Conservation (phyloP, 352 stramenopile genomes). For the Phytopythium aichiense region DNA sequence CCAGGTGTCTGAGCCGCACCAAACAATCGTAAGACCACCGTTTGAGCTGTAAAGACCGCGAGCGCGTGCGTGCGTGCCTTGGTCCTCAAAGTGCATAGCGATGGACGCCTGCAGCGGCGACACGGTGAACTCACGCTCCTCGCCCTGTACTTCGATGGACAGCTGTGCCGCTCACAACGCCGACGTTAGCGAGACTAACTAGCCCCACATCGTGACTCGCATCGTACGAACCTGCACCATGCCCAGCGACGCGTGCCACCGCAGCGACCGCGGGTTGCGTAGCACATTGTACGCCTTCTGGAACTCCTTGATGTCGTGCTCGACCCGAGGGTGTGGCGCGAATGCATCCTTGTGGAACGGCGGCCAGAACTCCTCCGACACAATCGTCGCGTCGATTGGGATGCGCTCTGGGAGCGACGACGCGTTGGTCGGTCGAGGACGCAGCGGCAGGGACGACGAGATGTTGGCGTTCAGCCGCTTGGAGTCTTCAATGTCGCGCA, state of each 20-base stretch:
- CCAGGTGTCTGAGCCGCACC: constrained; percentile 37
- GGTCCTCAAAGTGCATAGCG: constrained; percentile 94
- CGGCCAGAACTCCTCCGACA: constrained; percentile 98
- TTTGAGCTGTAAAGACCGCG: not conserved
- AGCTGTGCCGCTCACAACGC: constrained; percentile 6
- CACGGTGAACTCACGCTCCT: constrained; percentile 84
- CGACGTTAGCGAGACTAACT: constrained; percentile 12
- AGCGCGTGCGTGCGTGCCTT: constrained; percentile 30
- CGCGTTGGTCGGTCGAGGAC: not conserved
- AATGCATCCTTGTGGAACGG: constrained; percentile 92
- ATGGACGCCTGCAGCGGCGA: constrained; percentile 93
- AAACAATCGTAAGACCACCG: constrained; percentile 1
- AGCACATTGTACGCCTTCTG: constrained; percentile 89
- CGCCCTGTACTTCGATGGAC: constrained; percentile 87
- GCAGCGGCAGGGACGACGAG: constrained; percentile 32
- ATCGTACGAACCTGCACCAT: constrained; percentile 75
- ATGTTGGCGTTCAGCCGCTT: constrained; percentile 93
- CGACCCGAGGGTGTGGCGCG: constrained; percentile 82
- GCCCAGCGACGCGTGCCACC: constrained; percentile 93
- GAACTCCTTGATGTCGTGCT: constrained; percentile 83
- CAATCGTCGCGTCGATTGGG: constrained; percentile 89
- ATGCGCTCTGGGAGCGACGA: constrained; percentile 4
- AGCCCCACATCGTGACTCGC: not conserved
- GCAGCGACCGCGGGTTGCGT: constrained; percentile 92
- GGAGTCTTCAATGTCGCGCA: constrained; percentile 97